Evolutionary conservation across 179 eudicot species (phyloP).

Genomic region (Beta macrorhiza): DNA sequence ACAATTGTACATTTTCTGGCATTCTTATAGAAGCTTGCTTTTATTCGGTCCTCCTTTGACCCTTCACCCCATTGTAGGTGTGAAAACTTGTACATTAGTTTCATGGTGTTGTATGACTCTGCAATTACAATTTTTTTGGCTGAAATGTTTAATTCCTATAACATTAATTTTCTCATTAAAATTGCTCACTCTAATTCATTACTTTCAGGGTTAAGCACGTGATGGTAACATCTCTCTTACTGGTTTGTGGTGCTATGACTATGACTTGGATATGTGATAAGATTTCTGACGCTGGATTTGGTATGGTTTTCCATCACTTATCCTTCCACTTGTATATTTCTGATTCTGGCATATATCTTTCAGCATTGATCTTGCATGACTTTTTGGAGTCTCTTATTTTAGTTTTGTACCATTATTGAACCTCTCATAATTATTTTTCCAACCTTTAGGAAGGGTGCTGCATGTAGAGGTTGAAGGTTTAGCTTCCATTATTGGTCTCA

Average conservation of each 20-base stretch:
- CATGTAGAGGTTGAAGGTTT: background rate
- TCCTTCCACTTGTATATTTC: background rate
- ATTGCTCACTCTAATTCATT: background rate
- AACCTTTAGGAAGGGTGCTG: background rate
- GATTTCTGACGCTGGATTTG: conserved; percentile 90
- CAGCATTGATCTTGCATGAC: background rate
- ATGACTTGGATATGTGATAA: conserved; percentile 93
- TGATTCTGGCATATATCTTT: background rate
- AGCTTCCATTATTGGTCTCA: background rate
- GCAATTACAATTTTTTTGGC: background rate
- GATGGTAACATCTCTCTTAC: conserved; percentile 64
- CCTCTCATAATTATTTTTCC: background rate
- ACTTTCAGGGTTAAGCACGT: conserved; percentile 79
- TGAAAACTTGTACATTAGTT: background rate
- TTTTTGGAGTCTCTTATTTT: background rate
- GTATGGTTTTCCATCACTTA: conserved; percentile 41
- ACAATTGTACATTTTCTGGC: background rate
- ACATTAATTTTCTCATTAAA: background rate
- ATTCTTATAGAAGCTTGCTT: background rate
- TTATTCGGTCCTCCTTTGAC: background rate
- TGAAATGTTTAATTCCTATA: background rate
- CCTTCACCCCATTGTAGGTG: background rate
- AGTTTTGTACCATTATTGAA: conserved; percentile 1
- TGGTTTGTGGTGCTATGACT: conserved; percentile 93
- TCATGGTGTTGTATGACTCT: background rate